Percentiles rank a stretch among this genome's conserved stretches.
phyloP scores from a whole-genome alignment of 495 filamentous ascomycete species.

The Xylaria curta region DNA sequence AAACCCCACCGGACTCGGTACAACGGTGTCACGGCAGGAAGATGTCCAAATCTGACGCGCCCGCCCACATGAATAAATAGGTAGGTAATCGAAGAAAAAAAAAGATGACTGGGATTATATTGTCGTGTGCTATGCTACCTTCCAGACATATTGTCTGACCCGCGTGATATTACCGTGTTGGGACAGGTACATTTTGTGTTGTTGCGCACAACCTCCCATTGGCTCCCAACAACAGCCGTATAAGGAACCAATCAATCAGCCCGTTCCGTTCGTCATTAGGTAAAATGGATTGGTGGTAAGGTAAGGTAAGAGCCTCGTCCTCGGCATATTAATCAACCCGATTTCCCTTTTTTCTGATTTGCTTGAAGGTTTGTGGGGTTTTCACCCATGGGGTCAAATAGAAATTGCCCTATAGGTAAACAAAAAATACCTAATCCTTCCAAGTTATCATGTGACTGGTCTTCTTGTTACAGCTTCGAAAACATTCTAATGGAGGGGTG shows the following conservation, averaged over 20 bases:
- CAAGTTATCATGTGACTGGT: background rate
- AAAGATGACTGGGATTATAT: background rate
- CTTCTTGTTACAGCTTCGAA: background rate
- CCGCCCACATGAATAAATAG: background rate
- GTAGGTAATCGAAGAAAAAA: background rate
- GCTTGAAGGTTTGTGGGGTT: background rate
- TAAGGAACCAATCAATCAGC: background rate
- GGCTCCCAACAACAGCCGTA: slow-evolving; percentile 5
- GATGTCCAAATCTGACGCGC: background rate
- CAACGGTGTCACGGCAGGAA: slow-evolving; percentile 21
- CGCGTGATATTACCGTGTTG: slow-evolving; percentile 14
- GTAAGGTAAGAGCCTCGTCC: background rate
- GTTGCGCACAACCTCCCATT: slow-evolving; percentile 7
- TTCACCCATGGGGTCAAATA: background rate
- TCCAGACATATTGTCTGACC: slow-evolving; percentile 17
- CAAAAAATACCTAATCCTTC: background rate
- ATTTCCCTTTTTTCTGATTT: background rate
- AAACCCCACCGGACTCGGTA: slow-evolving; percentile 1
- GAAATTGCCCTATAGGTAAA: background rate
- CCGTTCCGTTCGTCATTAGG: background rate
- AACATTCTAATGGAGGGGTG: background rate
- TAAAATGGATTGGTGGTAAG: background rate
- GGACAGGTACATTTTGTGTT: background rate
- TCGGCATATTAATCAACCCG: background rate
- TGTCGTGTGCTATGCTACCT: background rate